phyloP scores from a whole-genome alignment of 106 monocot genomes.

The Vanilla planifolia region DNA sequence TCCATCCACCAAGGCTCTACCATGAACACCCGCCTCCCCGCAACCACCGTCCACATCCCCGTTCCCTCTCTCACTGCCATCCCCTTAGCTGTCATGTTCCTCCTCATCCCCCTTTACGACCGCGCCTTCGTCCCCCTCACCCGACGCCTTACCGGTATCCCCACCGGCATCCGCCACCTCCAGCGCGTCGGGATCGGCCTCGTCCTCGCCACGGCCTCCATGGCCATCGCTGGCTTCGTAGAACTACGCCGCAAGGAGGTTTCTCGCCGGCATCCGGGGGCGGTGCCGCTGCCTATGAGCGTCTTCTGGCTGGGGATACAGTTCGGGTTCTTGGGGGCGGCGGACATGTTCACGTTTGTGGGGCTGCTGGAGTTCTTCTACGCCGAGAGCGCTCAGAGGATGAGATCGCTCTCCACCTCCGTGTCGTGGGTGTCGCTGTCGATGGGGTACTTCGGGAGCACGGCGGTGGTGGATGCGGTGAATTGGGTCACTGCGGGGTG shows the following conservation, averaged over 20 bases:
- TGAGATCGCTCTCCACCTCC: constrained; percentile 30
- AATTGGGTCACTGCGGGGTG: constrained; percentile 25
- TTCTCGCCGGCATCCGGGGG: neutral
- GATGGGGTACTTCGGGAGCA: constrained; percentile 36
- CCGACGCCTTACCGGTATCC: constrained; percentile 13
- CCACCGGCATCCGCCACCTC: constrained; percentile 27
- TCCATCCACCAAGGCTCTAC: constrained; percentile 35
- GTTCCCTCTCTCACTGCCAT: constrained; percentile 27
- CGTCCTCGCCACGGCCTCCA: constrained; percentile 12
- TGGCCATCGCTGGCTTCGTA: constrained; percentile 26
- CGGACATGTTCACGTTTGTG: constrained; percentile 74
- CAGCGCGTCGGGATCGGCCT: constrained; percentile 48
- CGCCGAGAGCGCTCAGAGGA: constrained; percentile 29
- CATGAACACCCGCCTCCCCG: constrained; percentile 23
- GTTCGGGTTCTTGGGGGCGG: constrained; percentile 77
- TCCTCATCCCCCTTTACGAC: constrained; percentile 34
- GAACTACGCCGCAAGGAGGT: constrained; percentile 13
- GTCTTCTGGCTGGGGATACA: constrained; percentile 67
- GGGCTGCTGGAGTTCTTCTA: constrained; percentile 64
- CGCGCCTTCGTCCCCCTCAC: constrained; percentile 18
- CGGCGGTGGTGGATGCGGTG: constrained; percentile 27
- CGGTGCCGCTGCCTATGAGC: constrained; percentile 21
- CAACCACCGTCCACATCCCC: constrained; percentile 20
- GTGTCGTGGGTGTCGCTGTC: constrained; percentile 21
- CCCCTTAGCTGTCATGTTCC: constrained; percentile 29